Evolutionary conservation across 345 rosid genomes (phyloP), one percentile per base, ranked within the genome.

Genomic region (Salix caprea): DNA sequence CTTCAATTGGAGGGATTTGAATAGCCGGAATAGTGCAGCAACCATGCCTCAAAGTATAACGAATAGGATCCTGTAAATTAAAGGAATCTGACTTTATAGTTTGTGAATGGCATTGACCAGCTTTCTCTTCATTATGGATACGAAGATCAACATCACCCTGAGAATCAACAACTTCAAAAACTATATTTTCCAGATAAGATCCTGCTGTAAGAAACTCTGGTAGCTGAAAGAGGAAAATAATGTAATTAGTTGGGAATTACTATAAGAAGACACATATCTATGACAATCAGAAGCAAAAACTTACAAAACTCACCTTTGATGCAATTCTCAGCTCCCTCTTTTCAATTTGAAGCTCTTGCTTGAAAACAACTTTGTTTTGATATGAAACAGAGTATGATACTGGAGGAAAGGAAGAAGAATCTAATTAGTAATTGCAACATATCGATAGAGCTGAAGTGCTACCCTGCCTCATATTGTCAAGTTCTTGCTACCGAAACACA

Each of bases 71-170:
- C 50, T 74, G 85, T 18, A 24, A 1, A 28, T 58, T 64, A 23
- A 72, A 72, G 37, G 72, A 67, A 46, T 75, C 80, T 18, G 85
- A 83, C 71, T 79, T 85, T 69, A 90, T 48, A 28, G 48, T 67
- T 56, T 90, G 85, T 2, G 84, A 84, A 84, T 89, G 91, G 73
- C 60, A 83, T n/a, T 74, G 79, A 14, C 82, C 82, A 8, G 52
- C 32, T 74, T 82, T 74, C 46, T 85, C 90, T 13, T 87, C 89
- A 71, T 89, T 74, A 65, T 91, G 88, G 72, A 90, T 75, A 42
- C 73, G 76, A 32, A 67, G 66, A 79, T 90, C 97, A 60, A 85
- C 36, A 24, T 30, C 48, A 56, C 90, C 97, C 32, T 77, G 50
- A 1, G 84, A 69, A 71, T 91, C 78, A 14, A 82, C 87, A 44